Evolutionary conservation across 495 filamentous ascomycete species (phyloP), one percentile per base, ranked within the genome.

Genomic region (Opeltia flavorubescens): DNA sequence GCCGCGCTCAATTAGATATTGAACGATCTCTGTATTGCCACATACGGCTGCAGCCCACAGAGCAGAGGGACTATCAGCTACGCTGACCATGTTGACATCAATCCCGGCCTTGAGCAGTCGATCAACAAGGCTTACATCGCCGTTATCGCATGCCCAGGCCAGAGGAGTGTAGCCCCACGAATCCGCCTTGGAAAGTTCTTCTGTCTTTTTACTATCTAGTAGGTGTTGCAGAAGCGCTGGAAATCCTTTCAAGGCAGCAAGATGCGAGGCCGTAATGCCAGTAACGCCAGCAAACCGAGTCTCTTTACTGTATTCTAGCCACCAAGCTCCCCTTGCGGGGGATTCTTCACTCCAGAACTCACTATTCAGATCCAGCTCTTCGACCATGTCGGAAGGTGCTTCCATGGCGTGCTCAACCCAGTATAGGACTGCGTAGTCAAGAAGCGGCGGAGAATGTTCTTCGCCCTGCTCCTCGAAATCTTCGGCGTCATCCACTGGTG

Each of bases 61-160:
- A 21, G 55, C 44, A 45, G 33, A 52, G 38, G 18, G 47, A 5
- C 49, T 51, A 11, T 49, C 49, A 41, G 41, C 18, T 17, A 51
- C 33, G 25, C 52, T 44, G 3, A 30, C 21, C 44, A 53, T 45
- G 50, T 62, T 62, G 13, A 61, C 48, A 47, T 64, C 47, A 18
- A 60, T 59, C 15, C 62, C 62, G 48, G 49, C 50, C 27, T 57
- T 50, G 0, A 63, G 21, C 11, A 64, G 40, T 11, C 31, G 47
- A 29, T 50, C 27, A 4, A 61, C 38, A 9, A 41, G 18, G 38
- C 18, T 9, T 11, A 41, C 21, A 41, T 41, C 38, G 38, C 38
- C 38, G 25, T 51, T n/a, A 12, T 28, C 23, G 27, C 49, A 51
- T 12, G 49, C 49, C 43, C 43, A 47, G 18, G 18, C 17, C 7